Base-by-base conservation (phyloP, 257 asterid species). In the Solanum ossicruentum region DNA sequence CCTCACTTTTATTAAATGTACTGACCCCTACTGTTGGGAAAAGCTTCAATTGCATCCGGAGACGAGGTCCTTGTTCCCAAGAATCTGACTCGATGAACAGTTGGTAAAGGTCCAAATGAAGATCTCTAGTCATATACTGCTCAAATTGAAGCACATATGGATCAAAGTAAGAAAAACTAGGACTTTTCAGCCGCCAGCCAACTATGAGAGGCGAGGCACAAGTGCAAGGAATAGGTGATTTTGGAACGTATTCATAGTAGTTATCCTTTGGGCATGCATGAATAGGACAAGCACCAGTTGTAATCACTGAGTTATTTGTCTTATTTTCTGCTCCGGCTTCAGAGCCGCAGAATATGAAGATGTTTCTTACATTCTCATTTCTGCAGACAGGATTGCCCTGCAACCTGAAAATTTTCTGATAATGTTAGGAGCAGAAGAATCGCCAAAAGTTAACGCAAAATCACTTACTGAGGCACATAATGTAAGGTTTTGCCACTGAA, bases 131-230 rank as follows among this genome's bases (percentile, higher is more conserved):
- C 78, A 97, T 84, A 91, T 93, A 92, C 41, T 15, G 85, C 87
- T 85, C 88, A 87, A 95, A 97, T 60, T 67, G 39, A 80, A 85
- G 18, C 18, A 75, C 77, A 82, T 95, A 95, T 36, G 99, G 98
- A 28, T 39, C 70, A 85, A 93, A 97, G 88, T 94, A 94, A 3
- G 89, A 89, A 86, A 97, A 93, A 32, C 98, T 97, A 28, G 99
- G 99, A 89, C 99, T 95, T 88, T 97, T 97, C 86, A 97, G 85
- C 84, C 99, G 94, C 84, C 92, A 97, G 71, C 98, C 99, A 83
- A 97, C 91, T 81, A 85, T 88, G 36, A 97, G 82, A 26, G 99
- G 99, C 47, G 88, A 95, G 67, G 96, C 94, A 88, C 99, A 97
- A 84, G 91, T 86, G 89, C 99, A 97, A n/a, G 77, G 51, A 87